Conservation (phyloP, 75 land plant genomes). For the Pinus albicaulis region DNA sequence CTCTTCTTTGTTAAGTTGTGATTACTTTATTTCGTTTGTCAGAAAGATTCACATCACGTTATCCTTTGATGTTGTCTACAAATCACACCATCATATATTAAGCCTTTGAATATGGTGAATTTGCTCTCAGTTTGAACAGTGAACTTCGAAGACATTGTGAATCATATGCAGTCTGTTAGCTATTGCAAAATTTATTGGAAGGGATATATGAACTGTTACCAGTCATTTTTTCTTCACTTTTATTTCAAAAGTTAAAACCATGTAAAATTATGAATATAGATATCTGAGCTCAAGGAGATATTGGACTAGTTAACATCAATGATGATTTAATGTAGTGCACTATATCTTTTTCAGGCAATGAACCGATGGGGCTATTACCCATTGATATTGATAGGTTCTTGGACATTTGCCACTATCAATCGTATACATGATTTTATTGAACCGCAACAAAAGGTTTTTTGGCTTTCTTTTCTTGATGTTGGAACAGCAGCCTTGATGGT, state of each 20-base stretch:
- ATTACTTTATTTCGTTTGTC: not conserved
- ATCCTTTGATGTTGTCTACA: not conserved
- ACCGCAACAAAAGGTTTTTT: constrained; percentile 77
- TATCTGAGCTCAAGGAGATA: not conserved
- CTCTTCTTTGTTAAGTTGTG: not conserved
- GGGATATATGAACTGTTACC: not conserved
- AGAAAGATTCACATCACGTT: not conserved
- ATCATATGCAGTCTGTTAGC: not conserved
- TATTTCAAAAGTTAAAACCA: not conserved
- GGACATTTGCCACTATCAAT: constrained; percentile 94
- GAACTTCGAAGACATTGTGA: not conserved
- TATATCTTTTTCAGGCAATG: constrained; percentile 47
- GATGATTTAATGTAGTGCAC: not conserved
- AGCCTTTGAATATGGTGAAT: no score
- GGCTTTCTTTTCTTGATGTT: constrained; percentile 89
- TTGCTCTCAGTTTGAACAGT: not conserved
- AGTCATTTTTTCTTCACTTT: not conserved
- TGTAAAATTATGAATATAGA: not conserved
- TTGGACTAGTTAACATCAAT: not conserved
- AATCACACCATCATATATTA: no score
- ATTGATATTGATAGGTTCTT: constrained; percentile 88
- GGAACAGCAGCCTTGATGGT: constrained; percentile 93
- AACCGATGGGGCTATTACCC: constrained; percentile 97
- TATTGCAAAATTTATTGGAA: not conserved
- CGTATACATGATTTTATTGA: constrained; percentile 80